Base-by-base conservation (phyloP, 2,329 filamentous ascomycete species). In the Akanthomyces muscarius region DNA sequence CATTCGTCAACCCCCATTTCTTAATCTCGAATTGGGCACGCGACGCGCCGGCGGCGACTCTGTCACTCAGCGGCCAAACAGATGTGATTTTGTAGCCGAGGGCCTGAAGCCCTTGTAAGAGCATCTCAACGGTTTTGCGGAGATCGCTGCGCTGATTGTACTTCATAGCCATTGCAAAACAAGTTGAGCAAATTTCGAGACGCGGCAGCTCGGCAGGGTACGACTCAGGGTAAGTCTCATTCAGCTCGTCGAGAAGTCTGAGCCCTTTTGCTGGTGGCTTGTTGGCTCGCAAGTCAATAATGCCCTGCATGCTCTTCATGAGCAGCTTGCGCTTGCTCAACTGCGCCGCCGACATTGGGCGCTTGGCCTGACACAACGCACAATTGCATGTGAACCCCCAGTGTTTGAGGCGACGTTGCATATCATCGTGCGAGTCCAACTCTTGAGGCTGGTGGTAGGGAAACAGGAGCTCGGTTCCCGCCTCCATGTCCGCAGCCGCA, bases 381-480 rank as follows among this genome's bases (percentile, higher is more conserved):
- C 81, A 83, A 1, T 59, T 60, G 60, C 80, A 83, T 2, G 21
- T 63, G 51, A 83, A 82, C 0, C 73, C 75, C 78, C 79, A 82
- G 4, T 63, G 48, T 1, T 63, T 47, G 18, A 79, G 63, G 1
- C 58, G 45, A n/a, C 71, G 67, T 62, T 75, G 73, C 0, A 68
- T 67, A 11, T 75, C 69, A 4, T 75, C 69, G 21, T 74, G 71
- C 0, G 68, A 63, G 4, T 67, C 64, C 1, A 67, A 47, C 1
- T 65, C 56, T 1, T 63, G 4, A 1, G 73, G 69, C 3, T 61
- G 18, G 3, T 66, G 62, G 65, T 84, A 84, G 52, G 66, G 66
- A 62, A 79, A 76, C 1, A 69, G 67, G 7, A 86, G 66, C 68
- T 87, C 83, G 0, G 81, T 77, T 33, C 73, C 72, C 0, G 77